Evolutionary conservation across 2,329 filamentous ascomycete species (phyloP), one percentile per base, ranked within the genome.

Genomic region (Cladosporium sphaerospermum): DNA sequence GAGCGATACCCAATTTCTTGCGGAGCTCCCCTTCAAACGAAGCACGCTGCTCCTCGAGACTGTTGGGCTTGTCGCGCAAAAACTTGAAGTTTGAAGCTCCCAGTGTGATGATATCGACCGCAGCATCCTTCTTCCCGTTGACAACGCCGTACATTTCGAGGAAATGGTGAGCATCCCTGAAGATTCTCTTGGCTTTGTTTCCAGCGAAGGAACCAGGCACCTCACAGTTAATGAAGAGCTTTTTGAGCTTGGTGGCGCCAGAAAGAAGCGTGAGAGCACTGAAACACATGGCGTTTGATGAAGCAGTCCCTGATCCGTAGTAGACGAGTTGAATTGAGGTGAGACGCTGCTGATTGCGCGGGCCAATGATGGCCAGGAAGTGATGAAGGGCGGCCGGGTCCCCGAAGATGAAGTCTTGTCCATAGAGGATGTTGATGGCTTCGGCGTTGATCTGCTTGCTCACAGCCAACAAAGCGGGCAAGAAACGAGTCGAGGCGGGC

Each of bases 401-500:
- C 14, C 53, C 53, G 19, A 66, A 32, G 40, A 60, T 45, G 39
- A 67, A 55, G 4, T 41, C 9, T 18, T 62, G 62, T 16, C 60
- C 56, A 56, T 67, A 67, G 4, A 67, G 57, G 19, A 61, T 57
- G 40, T 54, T 57, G 52, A 59, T 56, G 6, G 56, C 61, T 40
- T 67, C 64, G 4, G 46, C 46, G 13, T 62, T 56, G 37, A 67
- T 62, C 41, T 66, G 64, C 53, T 53, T 52, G 46, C 55, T 62
- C 43, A 62, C 59, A 7, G 60, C 62, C 1, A 67, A 55, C 6
- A 67, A 53, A n/a, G 56, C 57, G 8, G 65, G 65, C 13, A 57
- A 36, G 13, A 62, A 51, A 3, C 19, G 7, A 2, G 37, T 54
- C 31, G 11, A n/a, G 14, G 31, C 48, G 13, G 52, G 43, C 7